Percentiles rank a stretch among this genome's conserved stretches.
phyloP scores from a whole-genome alignment of 768 basidiomycete species.

The Tylopilus sp. region DNA sequence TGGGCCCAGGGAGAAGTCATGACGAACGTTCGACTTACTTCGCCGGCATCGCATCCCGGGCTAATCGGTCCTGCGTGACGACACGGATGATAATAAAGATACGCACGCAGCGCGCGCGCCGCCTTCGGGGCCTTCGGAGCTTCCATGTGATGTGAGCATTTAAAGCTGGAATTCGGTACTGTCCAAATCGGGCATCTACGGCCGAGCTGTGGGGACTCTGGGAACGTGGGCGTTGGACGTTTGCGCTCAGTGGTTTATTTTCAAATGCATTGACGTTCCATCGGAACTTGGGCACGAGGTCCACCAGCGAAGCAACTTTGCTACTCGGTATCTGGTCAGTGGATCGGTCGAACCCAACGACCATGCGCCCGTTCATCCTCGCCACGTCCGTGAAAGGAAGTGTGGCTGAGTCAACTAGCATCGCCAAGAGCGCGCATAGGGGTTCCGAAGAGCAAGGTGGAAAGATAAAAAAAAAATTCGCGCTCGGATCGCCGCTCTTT shows the following conservation, averaged over 20 bases:
- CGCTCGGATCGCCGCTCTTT: conserved; percentile 1
- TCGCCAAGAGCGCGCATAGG: neutral
- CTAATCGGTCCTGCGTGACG: neutral
- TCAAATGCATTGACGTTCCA: conserved; percentile 3
- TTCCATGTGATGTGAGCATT: conserved; percentile 60
- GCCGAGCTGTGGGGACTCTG: conserved; percentile 2
- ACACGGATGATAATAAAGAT: neutral
- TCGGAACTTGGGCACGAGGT: conserved; percentile 43
- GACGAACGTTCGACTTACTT: no score
- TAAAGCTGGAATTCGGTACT: conserved; percentile 27
- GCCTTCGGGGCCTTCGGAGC: conserved; percentile 20
- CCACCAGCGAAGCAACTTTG: conserved; percentile 55
- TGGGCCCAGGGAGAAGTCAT: neutral
- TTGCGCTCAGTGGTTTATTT: conserved; percentile 1
- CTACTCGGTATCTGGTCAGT: conserved; percentile 37
- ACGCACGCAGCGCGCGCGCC: neutral
- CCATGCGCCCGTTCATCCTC: conserved; percentile 64
- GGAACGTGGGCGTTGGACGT: neutral
- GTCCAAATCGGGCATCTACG: conserved; percentile 1
- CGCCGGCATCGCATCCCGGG: neutral
- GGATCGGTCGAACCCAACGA: conserved; percentile 49
- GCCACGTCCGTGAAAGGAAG: conserved; percentile 31
- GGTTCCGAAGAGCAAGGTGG: neutral
- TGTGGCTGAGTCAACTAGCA: neutral
- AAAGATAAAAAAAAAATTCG: neutral